Evolutionary conservation across 2,329 filamentous ascomycete genomes (phyloP), one percentile per base, ranked within the genome.

Genomic region (Lachnellula willkommii): DNA sequence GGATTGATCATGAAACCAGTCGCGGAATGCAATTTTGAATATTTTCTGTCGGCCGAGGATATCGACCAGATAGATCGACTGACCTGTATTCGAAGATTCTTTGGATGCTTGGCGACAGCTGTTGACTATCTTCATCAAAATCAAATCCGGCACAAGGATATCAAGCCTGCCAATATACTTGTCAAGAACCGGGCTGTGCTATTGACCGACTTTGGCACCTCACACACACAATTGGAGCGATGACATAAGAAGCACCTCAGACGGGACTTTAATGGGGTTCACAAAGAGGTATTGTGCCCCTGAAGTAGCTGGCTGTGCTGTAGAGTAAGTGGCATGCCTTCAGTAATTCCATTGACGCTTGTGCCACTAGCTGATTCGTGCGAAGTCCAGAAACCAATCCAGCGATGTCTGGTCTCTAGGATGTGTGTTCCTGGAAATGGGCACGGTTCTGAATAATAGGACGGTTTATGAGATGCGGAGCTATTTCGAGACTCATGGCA

Each of bases 1-100:
- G 60, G 54, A 14, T 26, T 66, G 20, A 42, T 65, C 14, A 64
- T 67, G 58, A 50, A 50, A 22, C 64, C 65, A n/a, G 57, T 65
- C 22, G 65, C 64, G 39, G 60, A 66, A 26, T 26, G 24, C 24
- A 26, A 26, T 26, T 26, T 26, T 26, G 24, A 3, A 4, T 66
- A 52, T 24, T 43, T 28, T 45, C 15, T 20, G 12, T 22, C 15
- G 17, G 39, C 47, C 36, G 35, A 22, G 32, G 20, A n/a, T 24
- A 45, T 52, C 15, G 26, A 43, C 14, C 43, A 56, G 22, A 37
- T 53, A n/a, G 48, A 55, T 17, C 53, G 66, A 22, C 58, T 60
- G n/a, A 60, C 37, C 4, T 68, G 24, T 26, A 26, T 26, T 26
- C 2, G 24, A 26, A 26, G 24, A 26, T 26, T 62, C 47, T 66